phyloP scores from a whole-genome alignment of 2,329 filamentous ascomycete species.

The Magnaporthiopsis incrustans region DNA sequence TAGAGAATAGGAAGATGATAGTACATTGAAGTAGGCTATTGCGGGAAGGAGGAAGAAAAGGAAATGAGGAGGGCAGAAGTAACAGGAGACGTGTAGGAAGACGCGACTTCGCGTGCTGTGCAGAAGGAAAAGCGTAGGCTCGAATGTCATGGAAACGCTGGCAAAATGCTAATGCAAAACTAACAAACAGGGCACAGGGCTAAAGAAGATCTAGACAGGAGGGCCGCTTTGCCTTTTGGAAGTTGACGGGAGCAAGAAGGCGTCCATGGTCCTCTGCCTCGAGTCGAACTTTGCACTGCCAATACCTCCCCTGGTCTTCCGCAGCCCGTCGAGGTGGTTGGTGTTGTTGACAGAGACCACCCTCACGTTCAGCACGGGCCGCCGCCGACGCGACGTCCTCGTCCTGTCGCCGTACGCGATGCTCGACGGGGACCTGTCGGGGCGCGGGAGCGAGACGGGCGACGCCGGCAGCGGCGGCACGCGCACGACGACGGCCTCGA shows the following conservation, averaged over 20 bases:
- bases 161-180: background rate
- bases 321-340: constrained; percentile 65
- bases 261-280: constrained; percentile 66
- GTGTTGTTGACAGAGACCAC: constrained; percentile 50
- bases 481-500: constrained; percentile 20
- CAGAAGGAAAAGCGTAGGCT: background rate
- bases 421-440: background rate
- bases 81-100: constrained; percentile 27
- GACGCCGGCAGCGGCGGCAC: background rate
- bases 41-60: constrained; percentile 11
- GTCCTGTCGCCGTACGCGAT: background rate
- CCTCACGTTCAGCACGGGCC: background rate
- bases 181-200: background rate
- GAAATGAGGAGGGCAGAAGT: constrained; percentile 20
- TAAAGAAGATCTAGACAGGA: background rate
- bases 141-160: background rate
- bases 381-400: background rate
- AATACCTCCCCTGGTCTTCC: constrained; percentile 74
- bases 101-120: background rate
- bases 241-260: constrained; percentile 53
- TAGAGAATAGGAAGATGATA: too few relatives aligned
- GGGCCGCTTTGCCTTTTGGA: constrained; percentile 13
- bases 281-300: constrained; percentile 70
- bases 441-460: background rate
- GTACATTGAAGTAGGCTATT: background rate